phyloP scores from a whole-genome alignment of 768 basidiomycete species.

The Albatrellus ellisii region DNA sequence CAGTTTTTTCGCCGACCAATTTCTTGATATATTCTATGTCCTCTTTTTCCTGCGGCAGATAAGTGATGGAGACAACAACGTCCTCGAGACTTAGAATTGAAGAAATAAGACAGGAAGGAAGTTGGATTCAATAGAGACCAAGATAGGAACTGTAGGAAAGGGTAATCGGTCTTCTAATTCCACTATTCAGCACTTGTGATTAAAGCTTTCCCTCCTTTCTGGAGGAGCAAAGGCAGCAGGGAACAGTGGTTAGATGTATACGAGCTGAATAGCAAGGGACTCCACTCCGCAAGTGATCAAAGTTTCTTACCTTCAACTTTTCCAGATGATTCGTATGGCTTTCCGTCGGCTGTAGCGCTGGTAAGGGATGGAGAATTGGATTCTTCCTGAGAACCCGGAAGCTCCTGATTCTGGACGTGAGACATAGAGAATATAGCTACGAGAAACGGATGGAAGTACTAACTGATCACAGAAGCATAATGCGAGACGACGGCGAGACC shows the following conservation, averaged over 20 bases:
- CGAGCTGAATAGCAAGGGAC: too few relatives aligned
- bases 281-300: constrained; percentile 39
- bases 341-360: constrained; percentile 30
- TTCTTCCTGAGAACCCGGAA: constrained; percentile 20
- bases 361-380: constrained; percentile 24
- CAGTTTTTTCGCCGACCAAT: constrained; percentile 26
- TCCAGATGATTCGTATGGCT: constrained; percentile 29
- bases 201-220: too few relatives aligned
- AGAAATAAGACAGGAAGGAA: not conserved
- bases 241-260: too few relatives aligned
- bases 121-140: not conserved
- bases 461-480: too few relatives aligned
- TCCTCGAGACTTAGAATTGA: constrained; percentile 23
- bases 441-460: too few relatives aligned
- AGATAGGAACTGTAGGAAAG: constrained; percentile 27
- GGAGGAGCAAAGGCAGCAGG: too few relatives aligned
- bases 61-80: constrained; percentile 22
- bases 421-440: too few relatives aligned
- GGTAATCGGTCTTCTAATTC: constrained; percentile 32
- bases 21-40: constrained; percentile 26
- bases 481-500: too few relatives aligned
- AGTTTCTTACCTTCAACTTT: constrained; percentile 34
- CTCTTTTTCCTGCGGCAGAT: constrained; percentile 22
- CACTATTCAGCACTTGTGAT: too few relatives aligned
- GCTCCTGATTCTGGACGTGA: constrained; percentile 19